phyloP scores from a whole-genome alignment of 23 red algal species.

The Chondrus crispus region DNA sequence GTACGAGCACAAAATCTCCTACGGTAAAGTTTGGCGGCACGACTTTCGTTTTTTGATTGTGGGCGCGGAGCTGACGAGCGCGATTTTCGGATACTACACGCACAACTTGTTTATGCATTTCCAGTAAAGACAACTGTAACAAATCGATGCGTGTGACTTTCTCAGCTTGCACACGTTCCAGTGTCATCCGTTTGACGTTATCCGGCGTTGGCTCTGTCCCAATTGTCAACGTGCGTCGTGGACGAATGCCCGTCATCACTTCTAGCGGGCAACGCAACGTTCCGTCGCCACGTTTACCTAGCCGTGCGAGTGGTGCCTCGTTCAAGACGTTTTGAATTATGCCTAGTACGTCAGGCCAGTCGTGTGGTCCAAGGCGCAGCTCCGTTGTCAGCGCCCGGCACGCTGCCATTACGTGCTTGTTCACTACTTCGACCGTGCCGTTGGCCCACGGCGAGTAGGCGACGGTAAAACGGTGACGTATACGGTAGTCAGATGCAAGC shows the following conservation, averaged over 20 bases:
- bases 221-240: not conserved
- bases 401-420: not conserved
- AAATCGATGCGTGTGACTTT: not conserved
- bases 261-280: not conserved
- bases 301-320: not conserved
- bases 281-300: not conserved
- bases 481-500: not conserved
- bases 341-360: not conserved
- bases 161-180: not conserved
- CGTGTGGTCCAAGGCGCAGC: constrained; percentile 6
- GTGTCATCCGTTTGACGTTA: not conserved
- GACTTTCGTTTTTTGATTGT: not conserved
- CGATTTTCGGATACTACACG: not conserved
- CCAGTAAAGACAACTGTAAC: not conserved
- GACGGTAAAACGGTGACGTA: not conserved
- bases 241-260: constrained; percentile 31
- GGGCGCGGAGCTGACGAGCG: not conserved
- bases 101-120: not conserved
- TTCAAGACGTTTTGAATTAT: not conserved
- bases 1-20: constrained; percentile 20
- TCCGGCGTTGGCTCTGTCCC: not conserved
- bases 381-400: not conserved
- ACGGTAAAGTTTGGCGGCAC: not conserved
- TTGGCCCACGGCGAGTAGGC: constrained; percentile 7
- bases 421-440: constrained; percentile 21